Evolutionary conservation across 352 stramenopile species (phyloP), one percentile per base, ranked within the genome.

Genomic region (Thraustochytrium sp.): DNA sequence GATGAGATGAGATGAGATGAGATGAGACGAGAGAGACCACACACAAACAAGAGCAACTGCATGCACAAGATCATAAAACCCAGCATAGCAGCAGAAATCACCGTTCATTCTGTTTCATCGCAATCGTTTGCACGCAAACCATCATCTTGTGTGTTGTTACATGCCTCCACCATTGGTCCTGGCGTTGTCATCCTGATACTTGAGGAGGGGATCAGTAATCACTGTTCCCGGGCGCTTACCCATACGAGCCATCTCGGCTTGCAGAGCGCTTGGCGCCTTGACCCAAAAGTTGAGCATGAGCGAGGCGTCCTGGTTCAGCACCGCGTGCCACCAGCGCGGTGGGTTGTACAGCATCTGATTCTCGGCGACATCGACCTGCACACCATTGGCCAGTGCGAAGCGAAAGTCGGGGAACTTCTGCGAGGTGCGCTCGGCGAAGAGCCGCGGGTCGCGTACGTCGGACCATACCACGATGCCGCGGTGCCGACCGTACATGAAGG

Each of bases 271-370:
- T 31, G 23, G 11, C 9, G 59, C 26, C 31, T 80, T 80, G 51
- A 80, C 51, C 68, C 68, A 80, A 80, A 80, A 80, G 34, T 80
- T 80, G 31, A 80, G 31, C 68, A 80, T 80, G 46, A 80, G 68
- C 21, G 31, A 55, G 26, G 31, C 26, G 9, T 80, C 53, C 34
- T n/a, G 76, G 44, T 80, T 80, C 21, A 75, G 40, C n/a, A 80
- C 68, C 13, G 53, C 68, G 68, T 80, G 68, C 31, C 31, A 80
- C 34, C 34, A 80, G 9, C 38, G 29, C 4, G 31, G 31, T 11
- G 68, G 68, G 40, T 80, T 80, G 49, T 80, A 80, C 18, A 80
- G n/a, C 34, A 80, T 29, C 31, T 80, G 21, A 3, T 31, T 21
- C 31, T 80, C 68, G 31, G 37, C 34, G 18, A 80, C 68, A 18